phyloP scores from a whole-genome alignment of 345 rosid genomes.

The Excoecaria cochinchinensis region DNA sequence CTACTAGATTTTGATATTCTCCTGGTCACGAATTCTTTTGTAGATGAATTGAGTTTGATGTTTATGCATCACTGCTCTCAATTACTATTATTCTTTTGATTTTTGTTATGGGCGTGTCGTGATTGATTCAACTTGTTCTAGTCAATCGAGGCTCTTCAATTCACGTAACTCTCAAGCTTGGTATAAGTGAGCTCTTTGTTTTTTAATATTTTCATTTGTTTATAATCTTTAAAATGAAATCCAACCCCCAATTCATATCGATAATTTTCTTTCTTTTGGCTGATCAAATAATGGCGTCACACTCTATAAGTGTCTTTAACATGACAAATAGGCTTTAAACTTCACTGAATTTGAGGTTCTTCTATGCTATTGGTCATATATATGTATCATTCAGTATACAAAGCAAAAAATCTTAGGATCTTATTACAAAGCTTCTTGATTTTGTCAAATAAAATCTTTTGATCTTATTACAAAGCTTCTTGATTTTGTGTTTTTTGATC shows the following conservation, averaged over 20 bases:
- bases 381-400: background rate
- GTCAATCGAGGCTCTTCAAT: background rate
- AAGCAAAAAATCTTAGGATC: background rate
- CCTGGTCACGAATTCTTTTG: background rate
- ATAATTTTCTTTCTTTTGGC: background rate
- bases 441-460: background rate
- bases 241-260: background rate
- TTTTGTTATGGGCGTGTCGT: background rate
- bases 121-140: background rate
- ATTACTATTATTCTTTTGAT: background rate
- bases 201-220: background rate
- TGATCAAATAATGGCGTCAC: background rate
- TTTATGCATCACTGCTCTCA: background rate
- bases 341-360: background rate
- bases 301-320: background rate
- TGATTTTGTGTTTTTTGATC: background rate
- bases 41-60: background rate
- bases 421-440: background rate
- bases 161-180: background rate
- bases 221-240: too few relatives aligned
- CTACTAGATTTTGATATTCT: background rate
- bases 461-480: background rate
- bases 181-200: background rate
- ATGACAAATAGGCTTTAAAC: too few relatives aligned
- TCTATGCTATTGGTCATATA: background rate